phyloP scores from a whole-genome alignment of 805 yeast species.

The Maudiozyma serrabonitensis region DNA sequence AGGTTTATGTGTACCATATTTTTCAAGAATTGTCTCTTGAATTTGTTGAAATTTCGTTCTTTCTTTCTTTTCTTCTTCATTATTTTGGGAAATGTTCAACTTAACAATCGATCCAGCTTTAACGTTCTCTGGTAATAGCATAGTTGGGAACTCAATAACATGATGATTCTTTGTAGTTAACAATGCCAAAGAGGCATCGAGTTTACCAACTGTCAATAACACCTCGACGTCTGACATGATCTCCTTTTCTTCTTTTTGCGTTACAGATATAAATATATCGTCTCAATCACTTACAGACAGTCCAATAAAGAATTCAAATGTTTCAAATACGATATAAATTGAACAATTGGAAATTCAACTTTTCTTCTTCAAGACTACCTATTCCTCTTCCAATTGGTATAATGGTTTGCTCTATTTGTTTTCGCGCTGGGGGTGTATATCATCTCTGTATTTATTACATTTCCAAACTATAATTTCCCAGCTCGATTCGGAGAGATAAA shows the following conservation, averaged over 20 bases:
- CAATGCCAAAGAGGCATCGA: slow-evolving; percentile 90
- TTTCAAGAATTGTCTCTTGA: slow-evolving; percentile 63
- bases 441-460: no score
- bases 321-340: no score
- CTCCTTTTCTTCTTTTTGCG: neutral
- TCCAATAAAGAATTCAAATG: neutral
- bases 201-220: slow-evolving; percentile 86
- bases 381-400: no score
- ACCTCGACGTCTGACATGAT: slow-evolving; percentile 53
- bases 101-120: slow-evolving; percentile 87
- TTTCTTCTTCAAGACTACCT: no score
- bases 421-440: no score
- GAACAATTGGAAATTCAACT: no score
- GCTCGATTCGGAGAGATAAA: neutral
- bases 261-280: no score
- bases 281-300: no score
- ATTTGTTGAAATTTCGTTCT: slow-evolving; percentile 46
- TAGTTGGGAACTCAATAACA: slow-evolving; percentile 92
- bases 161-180: slow-evolving; percentile 87
- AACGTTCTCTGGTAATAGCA: slow-evolving; percentile 80
- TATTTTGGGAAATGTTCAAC: slow-evolving; percentile 72
- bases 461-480: no score
- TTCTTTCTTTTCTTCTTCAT: slow-evolving; percentile 54
- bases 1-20: slow-evolving; percentile 70
- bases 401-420: no score